phyloP scores from a whole-genome alignment of 2,329 filamentous ascomycete genomes.

The Dryadomyces sulphureus region DNA sequence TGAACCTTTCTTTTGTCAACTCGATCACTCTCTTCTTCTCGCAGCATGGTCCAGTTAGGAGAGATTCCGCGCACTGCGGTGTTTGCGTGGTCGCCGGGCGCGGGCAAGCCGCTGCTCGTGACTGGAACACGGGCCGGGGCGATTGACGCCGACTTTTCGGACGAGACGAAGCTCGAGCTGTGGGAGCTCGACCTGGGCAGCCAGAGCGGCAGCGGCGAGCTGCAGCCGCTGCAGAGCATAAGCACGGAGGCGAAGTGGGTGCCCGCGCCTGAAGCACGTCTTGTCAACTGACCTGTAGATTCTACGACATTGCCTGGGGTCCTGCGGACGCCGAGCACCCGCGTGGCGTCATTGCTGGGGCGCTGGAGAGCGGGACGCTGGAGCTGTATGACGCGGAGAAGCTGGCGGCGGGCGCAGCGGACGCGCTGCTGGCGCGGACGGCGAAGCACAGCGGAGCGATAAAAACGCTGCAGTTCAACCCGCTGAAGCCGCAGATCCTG shows the following conservation, averaged over 20 bases:
- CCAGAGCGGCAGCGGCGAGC: conserved; percentile 63
- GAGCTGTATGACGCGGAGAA: conserved; percentile 84
- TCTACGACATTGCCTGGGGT: conserved; percentile 95
- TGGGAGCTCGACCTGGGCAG: conserved; percentile 86
- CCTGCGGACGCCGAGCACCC: conserved; percentile 64
- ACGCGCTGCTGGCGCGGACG: conserved; percentile 74
- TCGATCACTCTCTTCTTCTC: neutral
- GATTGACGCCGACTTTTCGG: conserved; percentile 93
- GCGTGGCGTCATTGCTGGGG: conserved; percentile 83
- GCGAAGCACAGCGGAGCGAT: conserved; percentile 85
- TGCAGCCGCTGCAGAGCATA: conserved; percentile 73
- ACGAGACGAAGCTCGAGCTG: conserved; percentile 88
- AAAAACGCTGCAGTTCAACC: conserved; percentile 94
- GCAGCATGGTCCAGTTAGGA: conserved; percentile 81
- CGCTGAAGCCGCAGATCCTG: conserved; percentile 75
- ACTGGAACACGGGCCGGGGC: conserved; percentile 92
- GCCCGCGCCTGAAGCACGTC: neutral
- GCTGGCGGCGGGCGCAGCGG: conserved; percentile 40
- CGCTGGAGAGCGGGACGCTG: conserved; percentile 83
- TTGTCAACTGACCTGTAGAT: conserved; percentile 40
- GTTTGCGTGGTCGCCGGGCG: conserved; percentile 87
- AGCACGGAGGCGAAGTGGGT: conserved; percentile 75
- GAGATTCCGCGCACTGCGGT: conserved; percentile 94
- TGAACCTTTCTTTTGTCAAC: neutral
- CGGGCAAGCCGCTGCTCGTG: conserved; percentile 66